Evolutionary conservation across 2,329 filamentous ascomycete genomes (phyloP).

Genomic region (Penicillium capsulatum): DNA sequence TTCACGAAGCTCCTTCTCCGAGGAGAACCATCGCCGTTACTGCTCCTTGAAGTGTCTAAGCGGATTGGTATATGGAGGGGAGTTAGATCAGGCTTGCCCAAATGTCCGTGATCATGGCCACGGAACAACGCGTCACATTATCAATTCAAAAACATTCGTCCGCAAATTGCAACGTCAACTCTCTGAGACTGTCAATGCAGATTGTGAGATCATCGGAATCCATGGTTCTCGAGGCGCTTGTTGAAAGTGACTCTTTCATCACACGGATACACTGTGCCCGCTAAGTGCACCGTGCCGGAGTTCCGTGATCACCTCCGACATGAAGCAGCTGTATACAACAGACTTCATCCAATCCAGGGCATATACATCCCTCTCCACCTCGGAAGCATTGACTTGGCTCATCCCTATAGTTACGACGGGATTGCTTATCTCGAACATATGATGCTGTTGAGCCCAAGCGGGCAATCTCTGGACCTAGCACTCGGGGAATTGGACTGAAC

Average conservation of each 20-base stretch:
- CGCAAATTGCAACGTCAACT: too few relatives aligned
- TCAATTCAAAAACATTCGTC: too few relatives aligned
- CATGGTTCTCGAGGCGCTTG: conserved; percentile 25
- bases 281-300: conserved; percentile 20
- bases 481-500: conserved; percentile 4
- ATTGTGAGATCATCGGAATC: conserved; percentile 22
- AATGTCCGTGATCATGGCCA: conserved; percentile 11
- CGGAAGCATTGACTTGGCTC: conserved; percentile 21
- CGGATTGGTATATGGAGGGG: conserved; percentile 4
- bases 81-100: conserved; percentile 11
- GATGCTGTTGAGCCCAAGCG: conserved; percentile 19
- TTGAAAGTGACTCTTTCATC: conserved; percentile 28
- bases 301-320: conserved; percentile 15
- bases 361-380: conserved; percentile 20
- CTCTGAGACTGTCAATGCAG: background rate
- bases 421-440: conserved; percentile 21
- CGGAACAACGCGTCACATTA: too few relatives aligned
- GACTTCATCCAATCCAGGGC: conserved; percentile 21
- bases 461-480: conserved; percentile 13
- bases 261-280: conserved; percentile 27
- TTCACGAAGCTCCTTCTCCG: background rate
- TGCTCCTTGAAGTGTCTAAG: conserved; percentile 10
- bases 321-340: conserved; percentile 22
- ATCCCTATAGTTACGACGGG: conserved; percentile 19
- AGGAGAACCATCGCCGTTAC: conserved; percentile 9